Conservation (phyloP, 371 early-diverging fungal species). For the Apophysomyces variabilis region DNA sequence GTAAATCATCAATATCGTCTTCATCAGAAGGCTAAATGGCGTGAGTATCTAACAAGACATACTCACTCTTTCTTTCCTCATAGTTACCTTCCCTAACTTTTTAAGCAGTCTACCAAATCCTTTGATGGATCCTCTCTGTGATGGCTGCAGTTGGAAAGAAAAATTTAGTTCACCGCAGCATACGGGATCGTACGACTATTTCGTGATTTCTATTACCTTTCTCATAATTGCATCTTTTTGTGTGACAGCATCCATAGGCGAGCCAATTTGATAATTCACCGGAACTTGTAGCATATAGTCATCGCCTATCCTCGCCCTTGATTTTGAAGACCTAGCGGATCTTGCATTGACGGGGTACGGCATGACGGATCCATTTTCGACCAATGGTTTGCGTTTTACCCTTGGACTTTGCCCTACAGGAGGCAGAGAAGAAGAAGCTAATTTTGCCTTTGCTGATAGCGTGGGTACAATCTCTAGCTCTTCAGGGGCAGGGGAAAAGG, state of each 20-base stretch:
- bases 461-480: not conserved
- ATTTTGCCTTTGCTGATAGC: not conserved
- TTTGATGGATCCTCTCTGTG: conserved; percentile 20
- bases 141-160: conserved; percentile 11
- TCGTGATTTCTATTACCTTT: conserved; percentile 9
- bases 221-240: conserved; percentile 3
- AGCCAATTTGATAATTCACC: not conserved
- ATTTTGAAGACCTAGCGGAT: conserved; percentile 2
- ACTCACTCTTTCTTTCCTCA: not conserved
- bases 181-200: conserved; percentile 6
- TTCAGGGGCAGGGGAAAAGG: not conserved
- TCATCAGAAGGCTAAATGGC: conserved; percentile 1
- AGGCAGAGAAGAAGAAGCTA: not conserved
- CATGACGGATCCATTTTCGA: not conserved
- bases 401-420: conserved; percentile 13
- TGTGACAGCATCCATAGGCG: conserved; percentile 10
- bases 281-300: not conserved
- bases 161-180: conserved; percentile 8
- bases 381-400: conserved; percentile 16
- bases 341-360: conserved; percentile 15
- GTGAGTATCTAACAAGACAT: not conserved
- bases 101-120: conserved; percentile 29
- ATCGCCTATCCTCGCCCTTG: not conserved
- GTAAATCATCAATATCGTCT: not conserved
- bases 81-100: conserved; percentile 27